phyloP scores from a whole-genome alignment of 306 rosid species.

The Castanea sativa region DNA sequence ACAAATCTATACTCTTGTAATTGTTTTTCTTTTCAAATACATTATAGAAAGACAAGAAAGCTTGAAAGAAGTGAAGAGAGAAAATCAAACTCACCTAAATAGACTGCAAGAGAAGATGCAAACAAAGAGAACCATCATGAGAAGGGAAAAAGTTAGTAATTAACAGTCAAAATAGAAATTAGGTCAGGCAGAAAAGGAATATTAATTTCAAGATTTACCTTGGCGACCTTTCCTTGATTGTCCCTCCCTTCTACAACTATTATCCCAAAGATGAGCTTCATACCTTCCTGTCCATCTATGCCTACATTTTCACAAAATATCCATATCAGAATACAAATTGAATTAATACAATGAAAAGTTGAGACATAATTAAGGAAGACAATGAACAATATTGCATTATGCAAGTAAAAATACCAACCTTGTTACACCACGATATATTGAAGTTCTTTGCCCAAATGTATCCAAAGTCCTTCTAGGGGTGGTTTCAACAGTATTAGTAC shows the following conservation, averaged over 20 bases:
- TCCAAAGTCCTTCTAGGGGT: constrained; percentile 81
- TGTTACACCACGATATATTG: constrained; percentile 96
- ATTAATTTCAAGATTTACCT: constrained; percentile 44
- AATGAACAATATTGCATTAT: not conserved
- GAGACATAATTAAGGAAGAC: not conserved
- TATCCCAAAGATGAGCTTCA: constrained; percentile 99
- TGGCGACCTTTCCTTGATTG: constrained; percentile 99
- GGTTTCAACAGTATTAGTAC: constrained; percentile 46
- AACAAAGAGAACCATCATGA: constrained; percentile 20
- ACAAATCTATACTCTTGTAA: not conserved
- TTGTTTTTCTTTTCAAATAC: not conserved
- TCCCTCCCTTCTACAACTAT: constrained; percentile 98
- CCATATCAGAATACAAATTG: not conserved
- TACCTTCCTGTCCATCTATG: constrained; percentile 99
- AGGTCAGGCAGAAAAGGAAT: not conserved
- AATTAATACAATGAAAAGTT: not conserved
- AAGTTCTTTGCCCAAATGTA: constrained; percentile 96
- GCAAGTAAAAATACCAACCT: constrained; percentile 34
- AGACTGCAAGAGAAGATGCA: constrained; percentile 44
- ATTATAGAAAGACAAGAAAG: not conserved
- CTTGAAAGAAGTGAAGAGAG: not conserved
- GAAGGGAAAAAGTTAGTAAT: constrained; percentile 20
- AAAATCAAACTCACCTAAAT: constrained; percentile 49
- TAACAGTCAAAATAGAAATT: not conserved
- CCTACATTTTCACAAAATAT: constrained; percentile 29